phyloP scores from a whole-genome alignment of 116 monocot species.

The Posidonia oceanica region DNA sequence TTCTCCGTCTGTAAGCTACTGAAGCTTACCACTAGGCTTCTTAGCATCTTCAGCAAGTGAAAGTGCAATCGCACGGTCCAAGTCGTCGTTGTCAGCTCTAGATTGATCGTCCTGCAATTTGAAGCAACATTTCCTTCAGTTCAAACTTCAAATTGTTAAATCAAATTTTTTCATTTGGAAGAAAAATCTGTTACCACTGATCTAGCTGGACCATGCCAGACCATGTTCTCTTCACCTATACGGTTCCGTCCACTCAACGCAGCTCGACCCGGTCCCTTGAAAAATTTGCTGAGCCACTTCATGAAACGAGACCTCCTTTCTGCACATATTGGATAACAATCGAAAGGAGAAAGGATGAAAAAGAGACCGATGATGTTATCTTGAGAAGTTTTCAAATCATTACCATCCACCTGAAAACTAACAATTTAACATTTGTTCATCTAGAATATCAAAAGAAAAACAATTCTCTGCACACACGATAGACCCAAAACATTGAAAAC shows the following conservation, averaged over 20 bases:
- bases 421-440: too few species aligned
- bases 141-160: too few species aligned
- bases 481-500: too few species aligned
- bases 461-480: too few species aligned
- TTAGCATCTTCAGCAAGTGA: constrained; percentile 73
- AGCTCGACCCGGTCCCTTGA: constrained; percentile 40
- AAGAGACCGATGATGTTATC: not conserved
- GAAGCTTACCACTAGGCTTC: constrained; percentile 1
- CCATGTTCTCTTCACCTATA: constrained; percentile 48
- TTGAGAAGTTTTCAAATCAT: too few species aligned
- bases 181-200: constrained; percentile 27
- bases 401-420: too few species aligned
- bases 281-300: constrained; percentile 75
- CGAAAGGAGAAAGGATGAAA: not conserved
- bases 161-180: too few species aligned
- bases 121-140: not conserved
- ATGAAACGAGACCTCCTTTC: constrained; percentile 64
- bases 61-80: constrained; percentile 75
- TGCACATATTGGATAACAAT: constrained; percentile 7
- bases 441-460: too few species aligned
- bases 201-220: constrained; percentile 43
- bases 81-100: constrained; percentile 61
- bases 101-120: constrained; percentile 45
- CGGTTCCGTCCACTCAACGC: constrained; percentile 22
- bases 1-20: too few species aligned